These are phyloP conservation scores for Paspalum notatum DNA, from an alignment of 176 grass and related monocot species.

Conservation along the genomic window DNA sequence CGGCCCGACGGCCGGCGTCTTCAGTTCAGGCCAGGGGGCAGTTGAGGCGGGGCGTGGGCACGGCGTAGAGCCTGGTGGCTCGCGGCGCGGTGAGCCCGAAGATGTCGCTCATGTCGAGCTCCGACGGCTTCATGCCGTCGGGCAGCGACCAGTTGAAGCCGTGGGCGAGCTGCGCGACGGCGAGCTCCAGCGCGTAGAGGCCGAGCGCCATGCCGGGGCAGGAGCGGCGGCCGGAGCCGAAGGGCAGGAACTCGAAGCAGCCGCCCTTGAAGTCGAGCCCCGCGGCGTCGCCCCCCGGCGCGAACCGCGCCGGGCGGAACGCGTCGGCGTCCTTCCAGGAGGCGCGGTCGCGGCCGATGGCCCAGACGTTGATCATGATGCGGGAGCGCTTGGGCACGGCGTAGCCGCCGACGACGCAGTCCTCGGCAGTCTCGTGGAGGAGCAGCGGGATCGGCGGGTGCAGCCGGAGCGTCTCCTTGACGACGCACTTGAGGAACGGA, in stretches of 20 bases:
- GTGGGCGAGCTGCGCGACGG: slow-evolving; percentile 72
- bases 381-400: slow-evolving; percentile 61
- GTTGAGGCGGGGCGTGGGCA: slow-evolving; percentile 63
- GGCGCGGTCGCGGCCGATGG: slow-evolving; percentile 66
- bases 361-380: slow-evolving; percentile 90
- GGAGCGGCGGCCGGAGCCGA: slow-evolving; percentile 78
- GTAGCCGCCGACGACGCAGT: slow-evolving; percentile 73
- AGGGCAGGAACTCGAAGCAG: slow-evolving; percentile 88
- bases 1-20: no score
- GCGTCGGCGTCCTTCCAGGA: slow-evolving; percentile 77
- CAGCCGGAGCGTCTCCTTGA: slow-evolving; percentile 95
- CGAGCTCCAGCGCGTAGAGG: slow-evolving; percentile 62
- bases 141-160: slow-evolving; percentile 79
- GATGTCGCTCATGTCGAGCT: slow-evolving; percentile 89
- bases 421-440: slow-evolving; percentile 80
- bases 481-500: slow-evolving; percentile 73
- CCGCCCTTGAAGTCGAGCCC: slow-evolving; percentile 85
- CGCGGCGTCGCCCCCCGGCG: slow-evolving; percentile 31
- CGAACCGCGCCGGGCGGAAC: slow-evolving; percentile 69
- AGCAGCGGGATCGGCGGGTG: slow-evolving; percentile 95
- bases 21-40: slow-evolving; percentile 48
- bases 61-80: slow-evolving; percentile 64
- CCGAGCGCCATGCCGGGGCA: slow-evolving; percentile 83
- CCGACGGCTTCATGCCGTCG: slow-evolving; percentile 70
- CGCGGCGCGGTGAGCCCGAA: slow-evolving; percentile 91